Evolutionary conservation across 345 rosid species (phyloP).

Genomic region (Nephelium lappaceum): DNA sequence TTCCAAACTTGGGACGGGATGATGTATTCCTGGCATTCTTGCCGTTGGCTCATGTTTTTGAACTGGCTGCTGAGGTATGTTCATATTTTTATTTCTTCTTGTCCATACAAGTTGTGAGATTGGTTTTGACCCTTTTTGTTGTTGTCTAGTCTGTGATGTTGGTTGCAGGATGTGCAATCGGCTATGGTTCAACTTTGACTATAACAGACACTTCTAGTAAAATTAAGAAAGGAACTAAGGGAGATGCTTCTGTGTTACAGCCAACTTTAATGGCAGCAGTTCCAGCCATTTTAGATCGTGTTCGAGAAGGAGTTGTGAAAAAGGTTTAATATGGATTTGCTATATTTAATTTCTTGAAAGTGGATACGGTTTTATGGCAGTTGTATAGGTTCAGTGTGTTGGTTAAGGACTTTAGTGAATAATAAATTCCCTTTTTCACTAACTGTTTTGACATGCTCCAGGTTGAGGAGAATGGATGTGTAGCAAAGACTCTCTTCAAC

Average conservation of each 20-base stretch:
- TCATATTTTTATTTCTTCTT: slow-evolving; percentile 15
- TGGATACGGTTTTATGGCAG: not conserved
- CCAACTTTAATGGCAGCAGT: slow-evolving; percentile 90
- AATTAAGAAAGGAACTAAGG: slow-evolving; percentile 87
- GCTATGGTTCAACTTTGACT: slow-evolving; percentile 87
- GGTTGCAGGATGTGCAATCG: slow-evolving; percentile 73
- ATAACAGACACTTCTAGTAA: slow-evolving; percentile 79
- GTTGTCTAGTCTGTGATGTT: slow-evolving; percentile 63
- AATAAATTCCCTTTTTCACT: slow-evolving; percentile 14
- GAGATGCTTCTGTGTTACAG: slow-evolving; percentile 77
- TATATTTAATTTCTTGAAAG: slow-evolving; percentile 6
- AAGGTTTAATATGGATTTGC: slow-evolving; percentile 42
- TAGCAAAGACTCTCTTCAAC: slow-evolving; percentile 66
- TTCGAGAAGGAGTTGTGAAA: slow-evolving; percentile 80
- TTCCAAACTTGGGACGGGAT: slow-evolving; percentile 54
- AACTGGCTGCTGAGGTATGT: slow-evolving; percentile 87
- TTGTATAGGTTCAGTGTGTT: not conserved
- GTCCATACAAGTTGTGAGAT: not conserved
- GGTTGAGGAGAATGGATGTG: slow-evolving; percentile 86
- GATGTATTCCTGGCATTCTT: slow-evolving; percentile 80
- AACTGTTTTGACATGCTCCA: slow-evolving; percentile 23
- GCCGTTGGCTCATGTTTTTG: slow-evolving; percentile 96
- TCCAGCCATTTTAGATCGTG: slow-evolving; percentile 88
- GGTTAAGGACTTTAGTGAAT: not conserved
- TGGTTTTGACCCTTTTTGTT: slow-evolving; percentile 28